These are phyloP conservation scores for Schoenoplectus triqueter DNA, from an alignment of 202 grass and related monocot species.

Conservation along the genomic window DNA sequence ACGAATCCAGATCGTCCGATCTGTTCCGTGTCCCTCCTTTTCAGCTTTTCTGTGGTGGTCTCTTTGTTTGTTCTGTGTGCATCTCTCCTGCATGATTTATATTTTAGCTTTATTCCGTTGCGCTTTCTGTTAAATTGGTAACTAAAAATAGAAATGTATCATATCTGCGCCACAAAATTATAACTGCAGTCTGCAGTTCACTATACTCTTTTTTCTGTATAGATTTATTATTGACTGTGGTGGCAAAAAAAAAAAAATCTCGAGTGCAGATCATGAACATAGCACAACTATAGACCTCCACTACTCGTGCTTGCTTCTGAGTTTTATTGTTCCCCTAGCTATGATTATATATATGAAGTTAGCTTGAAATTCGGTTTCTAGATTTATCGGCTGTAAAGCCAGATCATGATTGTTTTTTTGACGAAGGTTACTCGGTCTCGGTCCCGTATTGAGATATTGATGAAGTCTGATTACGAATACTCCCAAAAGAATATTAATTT, in stretches of 20 bases:
- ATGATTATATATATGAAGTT: neutral
- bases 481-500: neutral
- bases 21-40: neutral
- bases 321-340: neutral
- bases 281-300: neutral
- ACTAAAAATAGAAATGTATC: neutral
- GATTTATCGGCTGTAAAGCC: neutral
- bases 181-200: neutral
- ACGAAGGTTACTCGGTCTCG: neutral
- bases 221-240: neutral
- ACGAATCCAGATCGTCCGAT: neutral
- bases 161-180: neutral
- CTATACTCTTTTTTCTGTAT: neutral
- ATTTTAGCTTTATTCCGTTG: neutral
- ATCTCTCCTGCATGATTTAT: neutral
- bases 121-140: neutral
- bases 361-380: neutral
- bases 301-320: conserved; percentile 4
- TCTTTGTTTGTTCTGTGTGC: neutral
- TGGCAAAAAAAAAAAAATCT: neutral
- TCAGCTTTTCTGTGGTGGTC: neutral
- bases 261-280: conserved; percentile 24
- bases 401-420: neutral
- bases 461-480: neutral
- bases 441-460: neutral